Conservation (phyloP, 2,329 filamentous ascomycete genomes). For the Hypoxylon sp. region DNA sequence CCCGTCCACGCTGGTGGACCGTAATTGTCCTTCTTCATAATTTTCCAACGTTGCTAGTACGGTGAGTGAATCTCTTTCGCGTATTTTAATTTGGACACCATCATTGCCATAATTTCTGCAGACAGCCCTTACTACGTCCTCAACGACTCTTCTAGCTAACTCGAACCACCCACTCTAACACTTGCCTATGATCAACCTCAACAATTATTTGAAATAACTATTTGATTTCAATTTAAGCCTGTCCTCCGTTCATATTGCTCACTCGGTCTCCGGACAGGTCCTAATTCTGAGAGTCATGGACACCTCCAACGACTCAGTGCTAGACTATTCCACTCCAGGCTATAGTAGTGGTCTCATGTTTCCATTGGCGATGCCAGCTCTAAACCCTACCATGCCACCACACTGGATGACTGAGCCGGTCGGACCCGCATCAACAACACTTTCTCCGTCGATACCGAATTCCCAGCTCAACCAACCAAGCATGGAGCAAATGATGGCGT, state of each 20-base stretch:
- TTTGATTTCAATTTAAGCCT: not conserved
- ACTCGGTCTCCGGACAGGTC: not conserved
- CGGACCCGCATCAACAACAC: no score
- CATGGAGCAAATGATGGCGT: constrained; percentile 5
- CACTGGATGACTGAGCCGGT: not conserved
- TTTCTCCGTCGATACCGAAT: not conserved
- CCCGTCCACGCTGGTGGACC: no score
- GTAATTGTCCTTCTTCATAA: no score
- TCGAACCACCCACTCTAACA: not conserved
- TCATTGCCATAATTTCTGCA: no score
- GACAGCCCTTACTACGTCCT: no score
- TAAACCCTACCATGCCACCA: not conserved
- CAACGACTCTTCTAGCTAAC: no score
- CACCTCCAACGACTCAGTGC: no score
- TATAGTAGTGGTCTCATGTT: not conserved
- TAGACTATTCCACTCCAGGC: not conserved
- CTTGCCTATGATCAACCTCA: not conserved
- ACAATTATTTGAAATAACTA: not conserved
- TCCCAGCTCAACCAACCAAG: not conserved
- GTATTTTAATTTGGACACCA: no score
- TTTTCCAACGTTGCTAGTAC: no score
- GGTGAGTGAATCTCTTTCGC: no score
- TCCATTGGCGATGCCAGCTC: no score
- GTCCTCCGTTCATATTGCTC: not conserved
- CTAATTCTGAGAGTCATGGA: not conserved